phyloP scores from a whole-genome alignment of 2,329 filamentous ascomycete genomes.

The Microsporum audouinii region DNA sequence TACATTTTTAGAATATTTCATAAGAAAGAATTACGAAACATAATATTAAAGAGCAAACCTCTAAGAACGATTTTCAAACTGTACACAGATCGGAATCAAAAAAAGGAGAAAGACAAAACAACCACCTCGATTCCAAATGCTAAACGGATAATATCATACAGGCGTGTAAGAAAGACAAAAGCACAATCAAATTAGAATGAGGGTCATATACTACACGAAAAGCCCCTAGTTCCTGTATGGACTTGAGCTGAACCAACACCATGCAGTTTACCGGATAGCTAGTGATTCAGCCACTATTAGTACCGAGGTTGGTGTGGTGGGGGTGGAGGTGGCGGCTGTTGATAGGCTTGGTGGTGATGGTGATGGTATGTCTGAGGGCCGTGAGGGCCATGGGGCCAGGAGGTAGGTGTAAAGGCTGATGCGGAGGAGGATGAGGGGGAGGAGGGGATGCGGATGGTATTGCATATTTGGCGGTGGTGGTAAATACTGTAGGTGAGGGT shows the following conservation, averaged over 20 bases:
- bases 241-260: not conserved
- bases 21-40: not conserved
- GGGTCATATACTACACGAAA: not conserved
- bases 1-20: not conserved
- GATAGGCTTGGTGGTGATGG: slow-evolving; percentile 7
- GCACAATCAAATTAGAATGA: not conserved
- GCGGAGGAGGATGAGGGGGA: not conserved
- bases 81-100: not conserved
- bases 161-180: not conserved
- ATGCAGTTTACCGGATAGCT: not conserved
- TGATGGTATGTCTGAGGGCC: slow-evolving; percentile 7
- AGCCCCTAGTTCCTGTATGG: not conserved
- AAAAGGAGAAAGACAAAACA: not conserved
- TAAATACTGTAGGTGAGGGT: slow-evolving; percentile 6
- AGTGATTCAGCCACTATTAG: not conserved
- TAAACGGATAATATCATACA: not conserved
- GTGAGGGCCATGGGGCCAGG: slow-evolving; percentile 4
- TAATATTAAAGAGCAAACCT: not conserved
- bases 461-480: slow-evolving; percentile 1
- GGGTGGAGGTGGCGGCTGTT: slow-evolving; percentile 7
- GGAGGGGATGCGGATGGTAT: slow-evolving; percentile 2
- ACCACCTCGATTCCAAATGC: not conserved
- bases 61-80: not conserved
- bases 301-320: slow-evolving; percentile 3
- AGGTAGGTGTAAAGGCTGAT: not conserved